Evolutionary conservation across 345 rosid genomes (phyloP), one percentile per base, ranked within the genome.

Genomic region (Mangifera indica): DNA sequence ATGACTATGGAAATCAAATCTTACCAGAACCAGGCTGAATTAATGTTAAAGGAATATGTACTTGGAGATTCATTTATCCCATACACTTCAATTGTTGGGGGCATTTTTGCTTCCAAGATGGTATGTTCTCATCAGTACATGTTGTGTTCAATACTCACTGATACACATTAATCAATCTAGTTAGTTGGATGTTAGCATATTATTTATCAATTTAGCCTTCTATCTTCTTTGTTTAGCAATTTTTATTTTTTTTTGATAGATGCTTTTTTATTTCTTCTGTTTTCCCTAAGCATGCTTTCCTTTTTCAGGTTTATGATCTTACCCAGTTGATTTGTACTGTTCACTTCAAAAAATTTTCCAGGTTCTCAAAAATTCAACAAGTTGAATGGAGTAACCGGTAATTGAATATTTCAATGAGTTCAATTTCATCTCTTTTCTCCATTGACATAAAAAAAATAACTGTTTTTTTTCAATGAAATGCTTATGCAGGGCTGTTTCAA

Each of bases 321-420:
- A 64, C 91, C 20, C 84, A 85, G 56, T 72, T 85, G 54, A 64
- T 84, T 54, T 82, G 91, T 74, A 69, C 76, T 25, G 37, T 82
- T 82, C 83, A 89, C 76, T 85, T 87, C 74, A 89, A 87, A 81
- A 78, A 85, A 75, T 87, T 85, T 79, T 64, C 83, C 66, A 80
- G 78, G 79, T 84, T 89, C 56, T 66, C 87, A 2, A 78, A 72
- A 62, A 64, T 76, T 20, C 87, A 84, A 61, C 87, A 82, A 9
- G 84, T 83, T 8, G 93, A 89, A 75, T 89, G 93, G 93, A 85
- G 81, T 71, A 89, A 89, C 75, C 73, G 93, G 91, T 89, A 74
- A 81, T 66, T 64, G 21, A 67, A 29, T 55, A 13, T 60, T 71
- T 53, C 12, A 46, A 4, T 73, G 52, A 18, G 4, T 69, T 17